Base-by-base conservation (phyloP, 2,329 filamentous ascomycete genomes). In the Neofusicoccum cordaticola region DNA sequence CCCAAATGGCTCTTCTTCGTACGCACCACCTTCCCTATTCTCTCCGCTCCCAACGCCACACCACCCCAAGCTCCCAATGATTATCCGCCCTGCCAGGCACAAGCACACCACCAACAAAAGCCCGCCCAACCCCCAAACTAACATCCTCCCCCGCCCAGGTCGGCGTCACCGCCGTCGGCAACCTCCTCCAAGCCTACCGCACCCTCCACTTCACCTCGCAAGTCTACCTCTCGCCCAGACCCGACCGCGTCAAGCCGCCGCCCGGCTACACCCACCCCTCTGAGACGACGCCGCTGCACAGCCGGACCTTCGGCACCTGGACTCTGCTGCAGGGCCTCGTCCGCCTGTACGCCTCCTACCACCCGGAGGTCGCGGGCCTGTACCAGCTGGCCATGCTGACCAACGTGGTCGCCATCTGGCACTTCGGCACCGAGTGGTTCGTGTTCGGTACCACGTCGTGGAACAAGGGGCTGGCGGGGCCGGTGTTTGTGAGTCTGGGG, bases 291-390 rank as follows among this genome's bases (percentile, higher is more conserved):
- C 87, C 90, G 4, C 86, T 97, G 35, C 89, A 88, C 11, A 88
- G 88, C 31, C 88, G 92, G 68, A 88, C 92, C 19, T 96, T 96
- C 76, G 93, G 90, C 62, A 95, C 91, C 35, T 97, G 93, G 89
- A 96, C 93, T 0, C 84, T 94, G 65, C 82, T 96, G 65, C 89
- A 90, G 5, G 86, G 88, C 65, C 81, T 96, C 58, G 84, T 96
- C 50, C 87, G 93, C 61, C 80, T 93, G 69, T 96, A 96, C 74
- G 91, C 92, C 4, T 91, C 91, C 39, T 96, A 96, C 80, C 84
- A 96, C 76, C 86, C 96, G 68, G 82, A 87, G 69, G 84, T 92
- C 66, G 85, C 86, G 0, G 84, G 85, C 50, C 82, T 93, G 63
- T 97, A 96, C 77, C 86, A 95, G 75, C 82, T 97, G 65, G 90